Percentiles rank a stretch among this genome's conserved stretches.
phyloP scores from a whole-genome alignment of 108 stramenopile genomes.

The Discostella stelligeroides region DNA sequence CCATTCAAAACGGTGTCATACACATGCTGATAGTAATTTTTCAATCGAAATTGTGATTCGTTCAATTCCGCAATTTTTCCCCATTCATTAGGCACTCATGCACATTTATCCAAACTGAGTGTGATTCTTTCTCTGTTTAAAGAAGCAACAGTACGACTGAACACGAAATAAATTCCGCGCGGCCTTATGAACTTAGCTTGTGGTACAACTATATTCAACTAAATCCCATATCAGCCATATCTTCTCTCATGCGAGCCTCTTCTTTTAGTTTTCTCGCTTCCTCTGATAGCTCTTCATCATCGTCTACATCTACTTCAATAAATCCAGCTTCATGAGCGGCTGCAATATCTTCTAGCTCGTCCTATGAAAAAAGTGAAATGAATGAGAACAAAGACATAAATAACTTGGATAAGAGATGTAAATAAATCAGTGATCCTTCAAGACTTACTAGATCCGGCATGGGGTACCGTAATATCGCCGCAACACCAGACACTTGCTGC shows the following conservation, averaged over 20 bases:
- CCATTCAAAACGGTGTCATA: neutral
- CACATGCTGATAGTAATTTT: neutral
- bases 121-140: too few species aligned
- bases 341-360: slow-evolving; percentile 76
- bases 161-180: too few species aligned
- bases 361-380: slow-evolving; percentile 68
- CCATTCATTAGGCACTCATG: too few species aligned
- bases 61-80: too few species aligned
- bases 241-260: slow-evolving; percentile 63
- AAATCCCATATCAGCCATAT: slow-evolving; percentile 82
- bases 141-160: too few species aligned
- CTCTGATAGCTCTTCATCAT: slow-evolving; percentile 42
- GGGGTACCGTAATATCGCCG: slow-evolving; percentile 92
- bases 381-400: neutral
- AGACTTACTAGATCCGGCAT: slow-evolving; percentile 73
- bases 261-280: slow-evolving; percentile 29
- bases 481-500: slow-evolving; percentile 91
- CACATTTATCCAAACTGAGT: too few species aligned
- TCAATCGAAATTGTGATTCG: too few species aligned
- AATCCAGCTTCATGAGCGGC: slow-evolving; percentile 24
- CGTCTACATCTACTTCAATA: slow-evolving; percentile 20
- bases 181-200: too few species aligned
- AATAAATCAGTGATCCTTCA: neutral
- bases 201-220: too few species aligned
- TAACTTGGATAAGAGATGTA: neutral